phyloP scores from a whole-genome alignment of 352 stramenopile species.

The Phytophthora hybrid region DNA sequence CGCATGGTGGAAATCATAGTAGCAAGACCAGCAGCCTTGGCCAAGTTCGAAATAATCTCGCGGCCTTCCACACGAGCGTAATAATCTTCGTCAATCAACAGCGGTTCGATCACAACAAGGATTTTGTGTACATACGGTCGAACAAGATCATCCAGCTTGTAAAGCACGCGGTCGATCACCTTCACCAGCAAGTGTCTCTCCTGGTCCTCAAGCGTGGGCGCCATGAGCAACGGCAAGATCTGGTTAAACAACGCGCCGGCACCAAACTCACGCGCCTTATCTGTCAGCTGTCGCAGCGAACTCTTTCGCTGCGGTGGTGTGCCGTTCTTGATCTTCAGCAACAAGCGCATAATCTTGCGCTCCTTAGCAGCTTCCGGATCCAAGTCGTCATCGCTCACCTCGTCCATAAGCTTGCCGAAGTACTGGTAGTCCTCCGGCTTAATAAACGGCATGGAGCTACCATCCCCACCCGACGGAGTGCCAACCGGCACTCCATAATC shows the following conservation, averaged over 20 bases:
- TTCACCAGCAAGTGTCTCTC: constrained; percentile 99
- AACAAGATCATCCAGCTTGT: constrained; percentile 99
- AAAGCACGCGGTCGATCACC: constrained; percentile 99
- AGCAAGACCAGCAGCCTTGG: constrained; percentile 98
- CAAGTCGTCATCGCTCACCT: constrained; percentile 86
- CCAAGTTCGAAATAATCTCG: constrained; percentile 99
- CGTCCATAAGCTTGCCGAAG: constrained; percentile 97
- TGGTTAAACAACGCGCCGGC: constrained; percentile 99
- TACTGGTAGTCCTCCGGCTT: constrained; percentile 99
- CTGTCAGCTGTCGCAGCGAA: constrained; percentile 96
- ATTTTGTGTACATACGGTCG: constrained; percentile 99
- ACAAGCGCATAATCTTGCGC: constrained; percentile 97
- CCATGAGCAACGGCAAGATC: constrained; percentile 99
- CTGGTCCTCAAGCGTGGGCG: constrained; percentile 98
- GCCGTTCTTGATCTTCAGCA: constrained; percentile 99
- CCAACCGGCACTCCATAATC: constrained; percentile 80
- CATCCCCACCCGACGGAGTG: constrained; percentile 73
- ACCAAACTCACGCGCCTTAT: constrained; percentile 97
- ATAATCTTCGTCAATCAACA: constrained; percentile 99
- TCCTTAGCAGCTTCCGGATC: constrained; percentile 96
- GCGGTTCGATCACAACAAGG: constrained; percentile 98
- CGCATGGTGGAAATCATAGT: constrained; percentile 99
- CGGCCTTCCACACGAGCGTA: constrained; percentile 98
- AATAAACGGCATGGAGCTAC: constrained; percentile 95
- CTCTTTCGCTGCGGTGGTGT: constrained; percentile 97